phyloP scores from a whole-genome alignment of 2,329 filamentous ascomycete genomes.

The Zasmidium angulare region DNA sequence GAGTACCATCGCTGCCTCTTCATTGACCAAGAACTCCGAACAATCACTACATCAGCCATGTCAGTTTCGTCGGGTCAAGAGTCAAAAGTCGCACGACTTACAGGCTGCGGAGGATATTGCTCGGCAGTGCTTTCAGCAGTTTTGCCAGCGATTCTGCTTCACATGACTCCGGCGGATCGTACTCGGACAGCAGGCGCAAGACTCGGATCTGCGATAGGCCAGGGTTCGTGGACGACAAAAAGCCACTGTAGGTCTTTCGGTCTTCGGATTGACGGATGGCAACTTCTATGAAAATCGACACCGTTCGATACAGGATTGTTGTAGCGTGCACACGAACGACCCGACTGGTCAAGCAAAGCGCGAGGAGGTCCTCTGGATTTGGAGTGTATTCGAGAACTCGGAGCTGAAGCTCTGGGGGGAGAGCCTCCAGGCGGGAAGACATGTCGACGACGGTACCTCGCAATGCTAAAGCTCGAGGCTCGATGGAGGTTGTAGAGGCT shows the following conservation, averaged over 20 bases:
- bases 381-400: background rate
- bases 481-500: too few species aligned
- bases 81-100: too few species aligned
- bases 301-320: too few species aligned
- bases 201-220: too few species aligned
- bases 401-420: background rate
- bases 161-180: too few species aligned
- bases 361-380: background rate
- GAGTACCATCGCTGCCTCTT: background rate
- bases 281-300: too few species aligned
- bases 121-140: background rate
- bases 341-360: conserved; percentile 1
- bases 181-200: too few species aligned
- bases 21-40: background rate
- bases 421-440: background rate
- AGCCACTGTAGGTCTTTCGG: too few species aligned
- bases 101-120: background rate
- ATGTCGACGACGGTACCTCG: background rate
- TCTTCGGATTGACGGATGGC: background rate
- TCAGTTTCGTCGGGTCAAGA: too few species aligned
- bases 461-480: too few species aligned
- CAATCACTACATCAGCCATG: too few species aligned
- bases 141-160: background rate
- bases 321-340: background rate
- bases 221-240: too few species aligned